Evolutionary conservation across 2,329 filamentous ascomycete species (phyloP), one percentile per base, ranked within the genome.

Genomic region (Microsporum canis): DNA sequence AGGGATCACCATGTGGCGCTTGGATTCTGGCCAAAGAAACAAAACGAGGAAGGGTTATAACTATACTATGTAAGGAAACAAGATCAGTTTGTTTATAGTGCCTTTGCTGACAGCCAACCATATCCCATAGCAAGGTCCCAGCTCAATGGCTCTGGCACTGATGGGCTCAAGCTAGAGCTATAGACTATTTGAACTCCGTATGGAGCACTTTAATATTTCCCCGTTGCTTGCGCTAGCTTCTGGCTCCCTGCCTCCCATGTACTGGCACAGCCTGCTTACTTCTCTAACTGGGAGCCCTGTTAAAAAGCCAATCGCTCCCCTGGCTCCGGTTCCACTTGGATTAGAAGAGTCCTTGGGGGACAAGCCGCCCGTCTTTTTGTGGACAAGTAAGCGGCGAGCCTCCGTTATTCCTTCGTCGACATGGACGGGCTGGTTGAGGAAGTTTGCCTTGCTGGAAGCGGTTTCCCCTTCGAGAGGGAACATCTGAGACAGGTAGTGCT

Each of bases 401-500:
- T 60, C 57, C 5, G 38, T 38, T 41, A 58, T 58, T 27, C 12
- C 36, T 23, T 63, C 57, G 39, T 64, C 59, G 31, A 61, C 51
- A 10, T 63, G 49, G 29, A 61, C 63, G 27, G 56, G 27, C 34
- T 64, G 55, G 45, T 66, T 63, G 5, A 66, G 31, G 33, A 66
- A 66, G 8, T 53, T 38, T 6, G 58, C n/a, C n/a, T 56, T 36
- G 31, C 14, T 55, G 31, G 49, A 8, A 36, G 49, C 14, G n/a
- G 12, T 55, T 36, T 60, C 62, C 47, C 34, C 62, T 17, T 47
- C 59, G 2, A 72, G 65, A 2, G 73, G 71, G 61, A 78, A 78
- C 70, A 78, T 77, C 12, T 67, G 67, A 59, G 73, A 69, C 34
- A 79, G 64, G 57, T 78, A 78, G 63, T 78, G 76, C 64, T 77